These are phyloP conservation scores for Globisporangium camurandrum DNA, from an alignment of 352 stramenopile genomes.

Conservation along the genomic window DNA sequence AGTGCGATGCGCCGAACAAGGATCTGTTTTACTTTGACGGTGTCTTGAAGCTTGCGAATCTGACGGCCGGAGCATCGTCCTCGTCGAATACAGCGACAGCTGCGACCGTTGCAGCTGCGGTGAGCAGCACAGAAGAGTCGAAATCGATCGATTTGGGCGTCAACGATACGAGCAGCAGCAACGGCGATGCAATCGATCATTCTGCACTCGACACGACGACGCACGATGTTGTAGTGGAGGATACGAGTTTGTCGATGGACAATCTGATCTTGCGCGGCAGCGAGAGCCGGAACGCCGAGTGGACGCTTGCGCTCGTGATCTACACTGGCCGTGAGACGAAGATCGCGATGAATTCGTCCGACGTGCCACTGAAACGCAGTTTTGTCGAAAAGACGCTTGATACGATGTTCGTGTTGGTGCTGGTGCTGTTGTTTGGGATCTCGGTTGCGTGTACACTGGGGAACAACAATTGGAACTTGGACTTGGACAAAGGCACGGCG, in stretches of 20 bases:
- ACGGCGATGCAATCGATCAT: slow-evolving; percentile 50
- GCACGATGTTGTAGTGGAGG: no score
- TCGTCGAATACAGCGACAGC: no score
- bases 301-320: slow-evolving; percentile 86
- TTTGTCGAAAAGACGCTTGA: slow-evolving; percentile 82
- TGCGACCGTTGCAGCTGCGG: no score
- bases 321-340: slow-evolving; percentile 94
- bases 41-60: slow-evolving; percentile 65
- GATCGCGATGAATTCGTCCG: slow-evolving; percentile 86
- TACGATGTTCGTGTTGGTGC: slow-evolving; percentile 60
- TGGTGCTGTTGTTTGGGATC: slow-evolving; percentile 51
- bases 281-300: slow-evolving; percentile 91
- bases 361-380: slow-evolving; percentile 81
- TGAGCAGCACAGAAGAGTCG: no score
- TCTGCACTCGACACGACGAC: no score
- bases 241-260: no score
- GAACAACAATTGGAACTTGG: slow-evolving; percentile 49
- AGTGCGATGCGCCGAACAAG: slow-evolving; percentile 83
- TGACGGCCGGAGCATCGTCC: slow-evolving; percentile 2
- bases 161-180: no score
- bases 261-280: slow-evolving; percentile 88
- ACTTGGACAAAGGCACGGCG: slow-evolving; percentile 20
- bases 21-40: slow-evolving; percentile 89
- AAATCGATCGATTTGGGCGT: no score
- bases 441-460: slow-evolving; percentile 60